Base-by-base conservation (phyloP, 208 protist genomes). In the Borovskyia barvae region DNA sequence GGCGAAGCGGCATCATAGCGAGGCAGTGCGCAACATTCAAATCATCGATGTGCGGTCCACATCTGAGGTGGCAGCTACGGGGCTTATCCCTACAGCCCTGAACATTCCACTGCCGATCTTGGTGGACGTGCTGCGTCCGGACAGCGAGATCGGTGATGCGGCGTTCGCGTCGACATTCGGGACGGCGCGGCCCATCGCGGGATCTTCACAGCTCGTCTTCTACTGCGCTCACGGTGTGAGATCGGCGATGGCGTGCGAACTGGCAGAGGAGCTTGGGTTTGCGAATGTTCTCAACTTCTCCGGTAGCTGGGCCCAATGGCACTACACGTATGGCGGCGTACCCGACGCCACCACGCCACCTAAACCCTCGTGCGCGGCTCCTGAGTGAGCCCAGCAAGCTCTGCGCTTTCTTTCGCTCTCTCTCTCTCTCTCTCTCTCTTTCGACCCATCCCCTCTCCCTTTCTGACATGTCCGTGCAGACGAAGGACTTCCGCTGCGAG, bases 21-120 rank as follows among this genome's bases (percentile, higher is more conserved):
- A 51, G 15, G 42, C 66, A 1, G 73, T 52, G 20, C 42, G 58
- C 30, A 66, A 80, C 45, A 69, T 74, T 1, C 53, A 82, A 41
- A 35, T 92, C 12, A 58, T 92, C 19, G 85, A 92, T 48, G 85
- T 92, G 17, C 66, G 85, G n/a, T 89, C 85, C 28, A 89, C 81
- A 1, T 69, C 65, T 5, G 85, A 92, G 49, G 85, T 92, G 8
- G 76, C 75, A 24, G 37, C 66, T 12, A 82, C 67, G 12, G 85
- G 85, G 29, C 54, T 85, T 29, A 92, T 92, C 49, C 82, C 85
- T 46, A 72, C 72, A 0, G 85, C 85, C 2, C 56, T 92, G 4
- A 80, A 83, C 66, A 74, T 92, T 25, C 85, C 85, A 2, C 56
- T 92, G 8, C 75, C 77, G 9, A 64, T 88, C 25, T 54, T 92